phyloP scores from a whole-genome alignment of 2,329 filamentous ascomycete genomes.

The Hymenoscyphus infarciens region DNA sequence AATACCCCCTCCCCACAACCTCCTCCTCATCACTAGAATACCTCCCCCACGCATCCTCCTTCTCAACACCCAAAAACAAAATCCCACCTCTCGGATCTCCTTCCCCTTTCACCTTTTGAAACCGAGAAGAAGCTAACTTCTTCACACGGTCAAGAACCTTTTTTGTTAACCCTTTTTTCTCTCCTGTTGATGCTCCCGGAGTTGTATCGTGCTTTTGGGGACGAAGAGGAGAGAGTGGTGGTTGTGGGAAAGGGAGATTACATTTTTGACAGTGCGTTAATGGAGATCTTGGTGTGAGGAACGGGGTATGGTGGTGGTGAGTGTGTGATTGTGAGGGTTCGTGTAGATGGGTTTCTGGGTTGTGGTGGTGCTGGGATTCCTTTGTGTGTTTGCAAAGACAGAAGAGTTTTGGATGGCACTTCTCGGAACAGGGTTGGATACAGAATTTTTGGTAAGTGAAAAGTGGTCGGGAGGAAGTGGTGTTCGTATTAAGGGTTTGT shows the following conservation, averaged over 20 bases:
- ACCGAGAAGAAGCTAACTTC: not conserved
- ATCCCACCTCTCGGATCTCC: not conserved
- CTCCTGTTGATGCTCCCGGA: too few species aligned
- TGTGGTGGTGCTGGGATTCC: not conserved
- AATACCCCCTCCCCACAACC: not conserved
- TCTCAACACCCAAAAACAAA: not conserved
- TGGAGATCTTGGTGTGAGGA: not conserved
- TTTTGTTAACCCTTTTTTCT: not conserved
- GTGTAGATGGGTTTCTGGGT: not conserved
- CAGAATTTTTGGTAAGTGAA: not conserved
- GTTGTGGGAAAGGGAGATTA: not conserved
- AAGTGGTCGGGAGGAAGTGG: not conserved
- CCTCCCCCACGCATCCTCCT: not conserved
- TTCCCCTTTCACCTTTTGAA: not conserved
- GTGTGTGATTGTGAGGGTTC: not conserved
- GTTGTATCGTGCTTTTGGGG: not conserved
- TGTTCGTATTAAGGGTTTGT: too few species aligned
- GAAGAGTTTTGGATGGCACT: not conserved
- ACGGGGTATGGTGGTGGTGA: not conserved
- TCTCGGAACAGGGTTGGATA: not conserved
- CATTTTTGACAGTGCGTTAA: not conserved
- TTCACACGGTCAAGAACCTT: not conserved
- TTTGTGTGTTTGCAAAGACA: not conserved
- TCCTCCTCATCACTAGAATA: not conserved
- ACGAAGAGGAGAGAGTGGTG: not conserved